Percentiles rank a stretch among this genome's conserved stretches.
These are phyloP conservation scores for Populus hybrid DNA, from an alignment of 441 rosid genomes.

Conservation along the genomic window DNA sequence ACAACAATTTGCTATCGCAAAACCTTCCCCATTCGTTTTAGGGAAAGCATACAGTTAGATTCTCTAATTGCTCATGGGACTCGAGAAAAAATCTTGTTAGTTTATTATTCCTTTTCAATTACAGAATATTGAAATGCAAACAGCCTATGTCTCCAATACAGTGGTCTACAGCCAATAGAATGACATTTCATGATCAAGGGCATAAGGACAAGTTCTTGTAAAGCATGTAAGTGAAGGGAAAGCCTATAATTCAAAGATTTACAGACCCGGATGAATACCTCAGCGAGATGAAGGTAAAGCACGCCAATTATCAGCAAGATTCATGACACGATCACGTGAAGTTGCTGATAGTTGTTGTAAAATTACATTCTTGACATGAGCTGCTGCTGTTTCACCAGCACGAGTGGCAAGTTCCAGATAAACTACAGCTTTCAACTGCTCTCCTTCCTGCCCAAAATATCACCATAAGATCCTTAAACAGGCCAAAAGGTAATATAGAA, in stretches of 20 bases:
- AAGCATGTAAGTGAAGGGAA: not conserved
- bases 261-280: constrained; percentile 19
- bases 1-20: not conserved
- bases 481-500: constrained; percentile 4
- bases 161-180: not conserved
- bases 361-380: constrained; percentile 59
- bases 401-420: constrained; percentile 89
- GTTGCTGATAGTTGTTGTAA: constrained; percentile 57
- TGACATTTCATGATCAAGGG: not conserved
- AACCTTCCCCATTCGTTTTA: not conserved
- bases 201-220: not conserved
- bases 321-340: constrained; percentile 47
- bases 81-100: not conserved
- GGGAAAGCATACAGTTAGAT: not conserved
- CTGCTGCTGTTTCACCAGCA: constrained; percentile 73
- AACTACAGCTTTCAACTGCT: constrained; percentile 62
- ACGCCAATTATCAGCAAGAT: constrained; percentile 58
- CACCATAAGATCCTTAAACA: constrained; percentile 3
- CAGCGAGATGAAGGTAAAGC: constrained; percentile 47
- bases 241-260: not conserved
- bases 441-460: constrained; percentile 61
- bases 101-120: not conserved
- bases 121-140: not conserved
- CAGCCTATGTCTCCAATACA: not conserved
- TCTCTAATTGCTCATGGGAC: not conserved